These are phyloP conservation scores for Ceratobasidium sp. DNA, from an alignment of 1,284 basidiomycete species.

Conservation along the genomic window DNA sequence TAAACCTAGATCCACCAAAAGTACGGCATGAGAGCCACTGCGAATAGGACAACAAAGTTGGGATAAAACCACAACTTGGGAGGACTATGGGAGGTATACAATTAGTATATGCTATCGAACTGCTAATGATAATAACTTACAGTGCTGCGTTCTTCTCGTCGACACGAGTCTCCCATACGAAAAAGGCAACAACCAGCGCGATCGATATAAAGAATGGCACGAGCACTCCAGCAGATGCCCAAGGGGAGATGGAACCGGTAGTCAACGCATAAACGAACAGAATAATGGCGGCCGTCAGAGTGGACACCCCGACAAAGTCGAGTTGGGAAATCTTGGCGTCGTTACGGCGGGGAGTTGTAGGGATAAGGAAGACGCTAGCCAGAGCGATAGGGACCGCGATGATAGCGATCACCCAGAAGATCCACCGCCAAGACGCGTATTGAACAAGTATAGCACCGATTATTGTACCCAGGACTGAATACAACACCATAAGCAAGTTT, in stretches of 20 bases:
- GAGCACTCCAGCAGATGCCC: conserved; percentile 58
- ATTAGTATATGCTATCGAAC: background rate
- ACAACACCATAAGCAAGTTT: conserved; percentile 1
- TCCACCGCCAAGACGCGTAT: conserved; percentile 60
- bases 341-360: conserved; percentile 46
- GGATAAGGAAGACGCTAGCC: conserved; percentile 56
- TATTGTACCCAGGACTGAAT: conserved; percentile 54
- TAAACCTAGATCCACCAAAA: conserved; percentile 54
- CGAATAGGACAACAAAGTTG: conserved; percentile 58
- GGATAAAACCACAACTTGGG: conserved; percentile 57
- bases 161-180: conserved; percentile 58
- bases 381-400: conserved; percentile 56
- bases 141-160: conserved; percentile 58
- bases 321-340: conserved; percentile 51
- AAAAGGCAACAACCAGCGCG: conserved; percentile 55
- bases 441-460: conserved; percentile 56
- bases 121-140: conserved; percentile 50
- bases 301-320: conserved; percentile 53
- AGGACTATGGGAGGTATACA: conserved; percentile 51
- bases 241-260: conserved; percentile 59
- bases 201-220: conserved; percentile 60
- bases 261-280: conserved; percentile 64
- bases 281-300: conserved; percentile 52
- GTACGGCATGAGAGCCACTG: conserved; percentile 56
- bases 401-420: conserved; percentile 61